Evolutionary conservation across 768 basidiomycete genomes (phyloP).

Genomic region (Cystobasidium onofrii): DNA sequence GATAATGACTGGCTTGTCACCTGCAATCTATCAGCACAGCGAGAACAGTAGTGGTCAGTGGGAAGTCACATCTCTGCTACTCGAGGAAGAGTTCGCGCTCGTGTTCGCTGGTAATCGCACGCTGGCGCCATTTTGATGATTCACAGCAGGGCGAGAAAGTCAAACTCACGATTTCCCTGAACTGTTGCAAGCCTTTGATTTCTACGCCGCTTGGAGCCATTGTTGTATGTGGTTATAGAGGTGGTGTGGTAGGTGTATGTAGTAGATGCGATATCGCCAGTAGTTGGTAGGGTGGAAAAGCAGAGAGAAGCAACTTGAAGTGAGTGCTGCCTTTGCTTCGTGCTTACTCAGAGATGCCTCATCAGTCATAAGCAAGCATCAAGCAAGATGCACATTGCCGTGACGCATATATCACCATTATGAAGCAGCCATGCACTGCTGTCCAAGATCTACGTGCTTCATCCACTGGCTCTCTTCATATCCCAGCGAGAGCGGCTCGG

Average conservation of each 20-base stretch:
- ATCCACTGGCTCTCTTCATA: too few relatives aligned
- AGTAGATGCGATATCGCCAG: background rate
- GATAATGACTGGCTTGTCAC: conserved; percentile 52
- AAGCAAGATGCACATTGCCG: too few relatives aligned
- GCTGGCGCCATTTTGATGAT: background rate
- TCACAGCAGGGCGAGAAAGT: too few relatives aligned
- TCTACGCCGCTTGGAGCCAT: conserved; percentile 8
- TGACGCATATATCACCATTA: too few relatives aligned
- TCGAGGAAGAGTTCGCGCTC: too few relatives aligned
- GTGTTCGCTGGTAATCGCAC: background rate
- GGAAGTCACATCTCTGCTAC: too few relatives aligned
- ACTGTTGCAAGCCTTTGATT: conserved; percentile 48
- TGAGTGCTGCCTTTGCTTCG: background rate
- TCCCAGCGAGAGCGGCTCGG: too few relatives aligned
- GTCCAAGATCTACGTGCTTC: too few relatives aligned
- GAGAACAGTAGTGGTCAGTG: too few relatives aligned
- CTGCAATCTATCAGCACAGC: conserved; percentile 48
- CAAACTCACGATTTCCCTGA: conserved; percentile 50
- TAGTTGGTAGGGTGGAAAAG: background rate
- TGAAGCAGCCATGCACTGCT: too few relatives aligned
- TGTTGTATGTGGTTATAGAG: too few relatives aligned
- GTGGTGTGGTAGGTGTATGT: background rate
- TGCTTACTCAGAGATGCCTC: background rate
- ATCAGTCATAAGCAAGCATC: too few relatives aligned
- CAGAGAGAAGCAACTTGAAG: background rate